phyloP scores from a whole-genome alignment of 2,329 filamentous ascomycete genomes.

The Colletotrichum australisinense region DNA sequence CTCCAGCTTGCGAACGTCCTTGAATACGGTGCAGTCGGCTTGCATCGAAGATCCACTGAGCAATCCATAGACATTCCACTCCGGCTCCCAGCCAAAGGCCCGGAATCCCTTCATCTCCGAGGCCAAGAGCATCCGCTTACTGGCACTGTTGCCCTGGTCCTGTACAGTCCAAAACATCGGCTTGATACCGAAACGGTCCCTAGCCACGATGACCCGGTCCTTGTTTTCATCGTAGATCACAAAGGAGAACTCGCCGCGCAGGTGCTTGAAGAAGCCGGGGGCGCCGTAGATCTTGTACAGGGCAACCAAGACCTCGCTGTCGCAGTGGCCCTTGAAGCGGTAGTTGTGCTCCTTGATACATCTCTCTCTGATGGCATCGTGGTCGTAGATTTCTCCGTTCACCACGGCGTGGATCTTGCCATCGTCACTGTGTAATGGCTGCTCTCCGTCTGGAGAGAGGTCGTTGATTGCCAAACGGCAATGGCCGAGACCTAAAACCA shows the following conservation, averaged over 20 bases:
- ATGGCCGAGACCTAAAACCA: slow-evolving; percentile 54
- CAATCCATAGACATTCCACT: slow-evolving; percentile 63
- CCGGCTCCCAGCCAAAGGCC: slow-evolving; percentile 60
- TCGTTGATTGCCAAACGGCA: slow-evolving; percentile 65
- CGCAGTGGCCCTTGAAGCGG: slow-evolving; percentile 57
- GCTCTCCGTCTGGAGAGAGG: slow-evolving; percentile 56
- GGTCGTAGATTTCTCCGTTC: slow-evolving; percentile 70
- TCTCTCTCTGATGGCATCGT: slow-evolving; percentile 54
- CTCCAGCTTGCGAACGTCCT: slow-evolving; percentile 55
- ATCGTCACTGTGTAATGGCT: slow-evolving; percentile 56
- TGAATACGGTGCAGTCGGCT: slow-evolving; percentile 61
- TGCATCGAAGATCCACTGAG: slow-evolving; percentile 54
- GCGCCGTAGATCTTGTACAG: slow-evolving; percentile 61
- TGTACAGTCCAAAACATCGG: slow-evolving; percentile 62
- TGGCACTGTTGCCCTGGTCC: slow-evolving; percentile 39
- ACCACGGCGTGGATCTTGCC: slow-evolving; percentile 63
- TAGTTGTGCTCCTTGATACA: slow-evolving; percentile 50
- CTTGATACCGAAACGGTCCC: slow-evolving; percentile 69
- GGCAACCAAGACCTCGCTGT: slow-evolving; percentile 64
- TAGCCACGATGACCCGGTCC: slow-evolving; percentile 56
- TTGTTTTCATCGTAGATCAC: slow-evolving; percentile 59
- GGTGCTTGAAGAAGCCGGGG: slow-evolving; percentile 47
- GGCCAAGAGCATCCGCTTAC: slow-evolving; percentile 56
- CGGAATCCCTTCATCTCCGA: slow-evolving; percentile 66
- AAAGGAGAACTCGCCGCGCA: slow-evolving; percentile 67